Conservation (phyloP, 1,139 yeast genomes). For the Sugiyamaella novakii region DNA sequence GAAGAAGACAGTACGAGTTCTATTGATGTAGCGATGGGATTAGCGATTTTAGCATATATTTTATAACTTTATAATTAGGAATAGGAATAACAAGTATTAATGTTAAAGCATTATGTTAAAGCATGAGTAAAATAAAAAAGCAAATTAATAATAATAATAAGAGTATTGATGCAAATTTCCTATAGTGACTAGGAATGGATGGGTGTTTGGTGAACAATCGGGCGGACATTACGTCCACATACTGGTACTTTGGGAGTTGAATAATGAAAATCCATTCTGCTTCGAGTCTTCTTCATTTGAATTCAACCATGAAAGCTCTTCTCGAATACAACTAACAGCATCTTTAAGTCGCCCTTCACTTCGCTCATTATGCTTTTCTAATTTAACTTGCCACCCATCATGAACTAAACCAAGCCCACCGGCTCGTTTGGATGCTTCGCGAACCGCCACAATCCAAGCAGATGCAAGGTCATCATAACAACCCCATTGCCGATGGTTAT, state of each 20-base stretch:
- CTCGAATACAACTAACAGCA: slow-evolving; percentile 32
- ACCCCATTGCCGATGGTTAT: slow-evolving; percentile 68
- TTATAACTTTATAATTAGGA: too few species aligned
- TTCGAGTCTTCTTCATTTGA: slow-evolving; percentile 13
- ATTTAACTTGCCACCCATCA: slow-evolving; percentile 56
- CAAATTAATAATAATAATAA: background rate
- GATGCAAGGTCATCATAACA: slow-evolving; percentile 80
- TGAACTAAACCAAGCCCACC: slow-evolving; percentile 48
- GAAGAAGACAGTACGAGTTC: slow-evolving; percentile 30
- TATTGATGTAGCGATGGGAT: slow-evolving; percentile 31
- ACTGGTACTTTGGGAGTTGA: slow-evolving; percentile 4
- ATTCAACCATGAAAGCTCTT: slow-evolving; percentile 34
- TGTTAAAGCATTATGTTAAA: too few species aligned
- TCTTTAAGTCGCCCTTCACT: slow-evolving; percentile 46
- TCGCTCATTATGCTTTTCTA: slow-evolving; percentile 60
- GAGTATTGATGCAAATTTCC: background rate
- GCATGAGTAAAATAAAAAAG: background rate
- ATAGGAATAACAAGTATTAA: too few species aligned
- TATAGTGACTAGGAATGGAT: too few species aligned
- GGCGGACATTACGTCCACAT: slow-evolving; percentile 13
- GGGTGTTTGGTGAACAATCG: too few species aligned
- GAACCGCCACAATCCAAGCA: slow-evolving; percentile 70
- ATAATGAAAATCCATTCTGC: slow-evolving; percentile 8
- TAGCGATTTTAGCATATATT: slow-evolving; percentile 24
- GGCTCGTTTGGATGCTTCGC: slow-evolving; percentile 48